Base-by-base conservation (phyloP, 352 stramenopile genomes). In the Globisporangium okanoganense region DNA sequence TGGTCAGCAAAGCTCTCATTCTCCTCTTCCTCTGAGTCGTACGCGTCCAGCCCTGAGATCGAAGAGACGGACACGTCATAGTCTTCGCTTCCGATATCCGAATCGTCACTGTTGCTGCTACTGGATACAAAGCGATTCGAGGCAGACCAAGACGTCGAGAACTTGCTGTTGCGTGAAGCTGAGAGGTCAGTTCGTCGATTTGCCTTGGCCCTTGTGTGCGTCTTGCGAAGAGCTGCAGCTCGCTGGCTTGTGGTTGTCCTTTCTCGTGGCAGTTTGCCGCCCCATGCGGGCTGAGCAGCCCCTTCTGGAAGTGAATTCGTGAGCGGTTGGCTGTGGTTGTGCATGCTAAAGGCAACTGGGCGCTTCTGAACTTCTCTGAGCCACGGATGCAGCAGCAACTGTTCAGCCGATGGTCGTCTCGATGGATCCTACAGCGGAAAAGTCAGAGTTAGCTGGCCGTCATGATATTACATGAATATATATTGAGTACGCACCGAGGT, bases 361-460 rank as follows among this genome's bases (percentile, higher is more conserved):
- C 67, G 29, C 75, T 79, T 48, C 66, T 75, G 69, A 25, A 79
- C 56, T 53, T 85, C 60, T 40, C 72, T 61, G n/a, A 90, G 66
- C 78, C 78, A 90, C 8, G 77, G 76, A 53, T 88, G 81, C 27
- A 74, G 52, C 24, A 86, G 36, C 31, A 88, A 70, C 57, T 90
- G 78, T 27, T 75, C 56, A 6, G 77, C 78, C 22, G 73, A 75
- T 13, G 81, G 76, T 44, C 78, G 67, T 55, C 55, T 62, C 2
- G 22, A 49, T 20, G 78, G 76, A 38, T 88, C 68, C 78, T 90
- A 70, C 3, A 18, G 36, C 9, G 22, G 20, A 12, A 56, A 35
- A 7, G 12, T 31, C 24, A 52, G 18, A 35, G 24, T 35, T 35
- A 52, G 14, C 24, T 22, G 35, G 10, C 35, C 3, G 35, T 40